Evolutionary conservation across 805 yeast species (phyloP), one percentile per base, ranked within the genome.

Genomic region (Starmera pachycereana): DNA sequence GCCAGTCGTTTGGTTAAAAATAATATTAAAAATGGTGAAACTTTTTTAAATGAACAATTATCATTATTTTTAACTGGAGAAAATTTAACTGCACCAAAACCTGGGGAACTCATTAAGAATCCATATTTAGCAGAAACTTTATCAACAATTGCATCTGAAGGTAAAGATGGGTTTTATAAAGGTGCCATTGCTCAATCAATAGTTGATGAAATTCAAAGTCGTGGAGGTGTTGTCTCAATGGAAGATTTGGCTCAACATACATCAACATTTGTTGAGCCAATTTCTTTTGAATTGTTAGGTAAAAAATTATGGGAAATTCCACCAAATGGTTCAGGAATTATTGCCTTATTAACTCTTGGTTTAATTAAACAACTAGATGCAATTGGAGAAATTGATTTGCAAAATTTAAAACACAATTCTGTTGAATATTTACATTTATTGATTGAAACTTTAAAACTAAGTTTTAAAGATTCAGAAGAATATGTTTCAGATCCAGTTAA

Each of bases 281-380:
- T 83, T 14, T 60, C 61, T 13, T 57, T 72, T 40, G 68, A 71
- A 29, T 67, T 76, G 40, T 62, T 71, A 36, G 82, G 73, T 10
- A 65, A 69, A 37, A 69, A 66, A 27, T 63, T 84, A 22, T 80
- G 89, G 85, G 92, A 84, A 56, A 77, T 83, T 45, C 92, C 95
- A 10, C 95, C 95, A 12, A 83, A 78, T 57, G 86, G 90, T 4
- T 86, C 84, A 40, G 94, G 94, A 8, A 58, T 84, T 12, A 83
- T 84, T 35, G 92, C 89, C 0, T 62, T 84, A 37, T 61, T 81
- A 13, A 78, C 90, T 0, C 58, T 82, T 37, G 92, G 90, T 0
- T 65, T 80, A 35, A 69, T 84, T 45, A 69, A 68, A 47, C 72
- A 73, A 31, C 63, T 84, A 43, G 74, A 74, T 29, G 61, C 61